These are phyloP conservation scores for Oldenlandia corymbosa DNA, from an alignment of 257 asterid genomes.

Conservation along the genomic window DNA sequence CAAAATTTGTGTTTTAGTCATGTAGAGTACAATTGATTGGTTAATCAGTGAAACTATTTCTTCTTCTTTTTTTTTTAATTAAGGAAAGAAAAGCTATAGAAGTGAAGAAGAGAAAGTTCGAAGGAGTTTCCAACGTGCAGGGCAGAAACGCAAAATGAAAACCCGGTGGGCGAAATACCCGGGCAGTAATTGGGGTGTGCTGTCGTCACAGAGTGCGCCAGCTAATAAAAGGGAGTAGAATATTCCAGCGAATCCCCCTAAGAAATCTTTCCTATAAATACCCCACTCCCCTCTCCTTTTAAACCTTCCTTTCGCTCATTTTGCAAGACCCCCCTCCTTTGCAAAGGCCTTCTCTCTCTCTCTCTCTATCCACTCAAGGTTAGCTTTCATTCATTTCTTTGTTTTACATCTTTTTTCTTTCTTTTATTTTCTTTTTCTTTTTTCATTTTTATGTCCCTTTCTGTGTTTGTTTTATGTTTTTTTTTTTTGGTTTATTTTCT, in stretches of 20 bases:
- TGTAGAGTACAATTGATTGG: too few relatives aligned
- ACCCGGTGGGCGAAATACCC: neutral
- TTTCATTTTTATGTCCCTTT: neutral
- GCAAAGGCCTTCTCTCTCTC: neutral
- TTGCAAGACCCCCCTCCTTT: neutral
- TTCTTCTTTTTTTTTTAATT: too few relatives aligned
- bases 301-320: constrained; percentile 8
- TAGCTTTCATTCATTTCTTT: neutral
- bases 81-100: too few relatives aligned
- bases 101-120: neutral
- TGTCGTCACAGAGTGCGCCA: constrained; percentile 11
- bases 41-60: too few relatives aligned
- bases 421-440: neutral
- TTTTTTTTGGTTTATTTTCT: neutral
- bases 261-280: constrained; percentile 22
- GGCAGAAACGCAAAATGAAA: neutral
- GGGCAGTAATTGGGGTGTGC: neutral
- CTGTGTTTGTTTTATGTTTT: neutral
- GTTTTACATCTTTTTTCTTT: neutral
- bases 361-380: neutral
- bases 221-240: constrained; percentile 6
- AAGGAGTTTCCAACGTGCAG: neutral
- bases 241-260: constrained; percentile 7
- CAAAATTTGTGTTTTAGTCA: too few relatives aligned
- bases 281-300: accelerated